Evolutionary conservation across 371 early-diverging fungal species (phyloP), one percentile per base, ranked within the genome.

Genomic region (Syncephalastrum contaminatum): DNA sequence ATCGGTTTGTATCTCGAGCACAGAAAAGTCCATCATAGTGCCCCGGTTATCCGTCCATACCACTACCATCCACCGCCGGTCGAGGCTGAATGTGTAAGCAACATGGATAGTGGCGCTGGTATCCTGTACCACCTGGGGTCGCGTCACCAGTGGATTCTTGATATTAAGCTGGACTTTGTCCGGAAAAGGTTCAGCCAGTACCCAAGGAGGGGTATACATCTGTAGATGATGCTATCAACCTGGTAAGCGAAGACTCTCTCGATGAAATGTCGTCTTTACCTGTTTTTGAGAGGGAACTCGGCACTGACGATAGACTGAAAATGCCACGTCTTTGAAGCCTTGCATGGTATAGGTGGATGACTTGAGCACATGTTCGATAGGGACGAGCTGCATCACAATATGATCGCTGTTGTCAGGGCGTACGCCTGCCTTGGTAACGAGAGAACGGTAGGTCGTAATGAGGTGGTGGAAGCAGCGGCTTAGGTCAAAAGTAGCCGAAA

Each of bases 1-100:
- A 20, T 66, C 59, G 45, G 25, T 43, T 56, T 20, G 44, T 15
- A 25, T 27, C 25, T 50, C 56, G 2, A 71, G 43, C 5, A 72
- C 56, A 43, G 67, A 56, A 58, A 65, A 75, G 21, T 83, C 83
- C 3, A 83, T 48, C 56, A 81, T 48, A 58, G 82, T 80, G 3
- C 85, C 85, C 16, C 73, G 68, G 47, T 79, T 72, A 43, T 85
- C 83, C 1, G 80, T 77, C 82, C 83, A 86, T 0, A 84, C 84
- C 24, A 72, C 67, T 0, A 81, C 60, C 58, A 82, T 63, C 82
- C 80, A 83, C 7, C 77, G 76, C 12, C 71, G 67, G 60, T 86
- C 84, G 47, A 83, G 53, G 60, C 84, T 86, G 43, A 77, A 80
- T 1, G 72, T 70, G 22, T 86, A 86, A 6, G 78, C 82, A 36